Conservation (phyloP, 2,329 filamentous ascomycete species). For the Gliomastix tumulicola region DNA sequence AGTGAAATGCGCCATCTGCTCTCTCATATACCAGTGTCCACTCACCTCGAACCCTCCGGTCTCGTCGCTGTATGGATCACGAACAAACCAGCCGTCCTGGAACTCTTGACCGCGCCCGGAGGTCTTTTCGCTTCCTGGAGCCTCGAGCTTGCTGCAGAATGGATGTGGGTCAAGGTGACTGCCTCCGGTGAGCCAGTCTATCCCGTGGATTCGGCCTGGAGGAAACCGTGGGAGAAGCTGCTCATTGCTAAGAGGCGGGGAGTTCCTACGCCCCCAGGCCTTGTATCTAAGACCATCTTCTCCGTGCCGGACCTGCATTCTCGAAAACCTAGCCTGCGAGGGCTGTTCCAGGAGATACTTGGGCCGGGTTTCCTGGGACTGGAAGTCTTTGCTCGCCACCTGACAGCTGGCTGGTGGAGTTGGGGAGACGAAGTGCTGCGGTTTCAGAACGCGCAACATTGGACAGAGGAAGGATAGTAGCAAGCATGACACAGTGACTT, state of each 20-base stretch:
- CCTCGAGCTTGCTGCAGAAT: conserved; percentile 59
- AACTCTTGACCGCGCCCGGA: conserved; percentile 40
- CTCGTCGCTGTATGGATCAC: conserved; percentile 72
- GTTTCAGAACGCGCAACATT: conserved; percentile 56
- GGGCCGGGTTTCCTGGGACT: conserved; percentile 46
- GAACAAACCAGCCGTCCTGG: conserved; percentile 56
- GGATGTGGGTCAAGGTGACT: conserved; percentile 75
- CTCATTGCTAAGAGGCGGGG: conserved; percentile 48
- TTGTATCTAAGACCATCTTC: conserved; percentile 49
- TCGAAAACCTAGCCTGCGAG: conserved; percentile 65
- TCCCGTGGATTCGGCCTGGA: conserved; percentile 52
- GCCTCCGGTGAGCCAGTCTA: conserved; percentile 56
- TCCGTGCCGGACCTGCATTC: conserved; percentile 73
- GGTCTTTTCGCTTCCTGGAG: conserved; percentile 64
- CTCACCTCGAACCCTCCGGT: conserved; percentile 43
- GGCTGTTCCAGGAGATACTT: conserved; percentile 50
- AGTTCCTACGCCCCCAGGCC: conserved; percentile 11
- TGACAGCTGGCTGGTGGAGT: conserved; percentile 70
- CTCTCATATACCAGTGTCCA: conserved; percentile 46
- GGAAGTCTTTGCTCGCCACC: conserved; percentile 71
- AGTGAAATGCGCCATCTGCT: conserved; percentile 42
- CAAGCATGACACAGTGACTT: not conserved
- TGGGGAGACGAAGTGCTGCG: conserved; percentile 71
- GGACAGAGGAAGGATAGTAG: conserved; percentile 20
- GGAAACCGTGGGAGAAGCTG: conserved; percentile 72